Evolutionary conservation across 2,329 filamentous ascomycete species (phyloP), one percentile per base, ranked within the genome.

Genomic region (Colletotrichum cereale): DNA sequence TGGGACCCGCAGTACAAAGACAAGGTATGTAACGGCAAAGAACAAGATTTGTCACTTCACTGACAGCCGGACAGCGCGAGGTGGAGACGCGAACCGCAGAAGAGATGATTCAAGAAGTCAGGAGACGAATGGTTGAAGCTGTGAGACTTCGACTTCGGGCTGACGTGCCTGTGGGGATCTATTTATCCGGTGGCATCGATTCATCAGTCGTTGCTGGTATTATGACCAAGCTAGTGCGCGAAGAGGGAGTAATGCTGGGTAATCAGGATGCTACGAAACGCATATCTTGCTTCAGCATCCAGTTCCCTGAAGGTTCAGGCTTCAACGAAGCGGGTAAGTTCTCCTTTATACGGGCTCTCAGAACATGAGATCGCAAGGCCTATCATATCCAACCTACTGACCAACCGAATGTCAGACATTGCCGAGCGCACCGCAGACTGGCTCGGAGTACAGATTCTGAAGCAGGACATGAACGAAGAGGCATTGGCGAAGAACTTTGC

Each of bases 161-260:
- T 1, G 88, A 90, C 75, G 88, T 90, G 0, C 86, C 87, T 0
- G 80, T 90, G 3, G 88, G 86, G 2, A 80, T 90, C 65, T 90
- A 88, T 67, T 78, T 90, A 0, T 86, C 83, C 21, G 88, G 89
- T 2, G 89, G 88, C 1, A 84, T 90, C 52, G 88, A 90, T 74
- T 89, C 86, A 0, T 89, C 87, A 0, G 81, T 84, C 2, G 77
- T 90, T 36, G 88, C 88, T 7, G 88, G 88, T 2, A 88, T 90
- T 75, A 84, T 86, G 2, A 84, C 83, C 1, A 81, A 89, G 71
- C 80, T 90, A 2, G 81, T 85, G 18, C 80, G 82, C 44, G 80
- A 86, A 60, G 78, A 86, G 57, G 81, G 84, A 26, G 79, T 82
- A 18, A 78, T 80, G 52, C 78, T 88, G n/a, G 86, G 87, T 10